Base-by-base conservation (phyloP, 129 eudicot species). In the Saposhnikovia divaricata region DNA sequence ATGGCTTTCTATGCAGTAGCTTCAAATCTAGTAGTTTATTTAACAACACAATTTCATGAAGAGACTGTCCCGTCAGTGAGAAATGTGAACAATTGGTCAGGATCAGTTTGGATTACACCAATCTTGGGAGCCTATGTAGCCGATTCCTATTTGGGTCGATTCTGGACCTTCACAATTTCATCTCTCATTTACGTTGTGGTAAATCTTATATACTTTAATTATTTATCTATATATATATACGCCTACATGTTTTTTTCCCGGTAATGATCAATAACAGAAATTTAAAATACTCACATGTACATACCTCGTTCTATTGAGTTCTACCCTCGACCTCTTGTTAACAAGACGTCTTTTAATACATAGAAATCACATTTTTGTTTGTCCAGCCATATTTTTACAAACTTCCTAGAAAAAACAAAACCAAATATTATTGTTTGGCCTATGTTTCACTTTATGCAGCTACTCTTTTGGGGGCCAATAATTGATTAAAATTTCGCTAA, bases 1-100 rank as follows among this genome's bases (percentile, higher is more conserved):
- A 94, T 94, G 97, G 98, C 98, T 14, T 94, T 91, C 81, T 94
- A 94, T 74, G 98, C 96, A 59, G 91, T 94, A 80, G 98, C 97
- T 3, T 94, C 98, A 40, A 94, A 94, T 83, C 86, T 92, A 76
- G 98, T 94, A 83, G 98, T 94, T 27, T 92, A 91, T 48, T 87
- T 94, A 80, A 94, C 97, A 44, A 92, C 97, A 61, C 91, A 91
- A 63, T 87, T 94, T 78, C 98, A 90, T 39, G 98, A 91, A 82
- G 98, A 92, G 79, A 94, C 96, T 1, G 96, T 94, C 76, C 81
- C 96, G 9, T 94, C 98, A 3, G 98, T 94, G 3, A 88, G 96
- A 79, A 94, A 92, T 81, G 97, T 91, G 28, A 91, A 92, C 82
- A 91, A 94, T 73, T 94, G 97, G 98, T 87, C 96, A 0, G 98